Base-by-base conservation (phyloP, 202 grass and related monocot genomes). In the Panicum hallii region DNA sequence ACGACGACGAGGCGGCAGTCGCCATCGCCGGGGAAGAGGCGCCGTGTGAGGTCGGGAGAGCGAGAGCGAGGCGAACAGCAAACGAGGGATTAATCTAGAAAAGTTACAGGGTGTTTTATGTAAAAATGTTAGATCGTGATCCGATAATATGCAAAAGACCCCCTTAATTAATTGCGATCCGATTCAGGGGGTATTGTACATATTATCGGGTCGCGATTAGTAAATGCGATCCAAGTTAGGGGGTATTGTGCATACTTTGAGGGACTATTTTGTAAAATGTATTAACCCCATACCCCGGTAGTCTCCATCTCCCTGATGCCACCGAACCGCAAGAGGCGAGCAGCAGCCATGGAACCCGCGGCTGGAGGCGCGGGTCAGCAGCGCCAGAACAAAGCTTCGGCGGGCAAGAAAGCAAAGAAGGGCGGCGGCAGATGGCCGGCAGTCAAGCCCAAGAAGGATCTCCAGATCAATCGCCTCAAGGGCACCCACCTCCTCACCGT, bases 391-490 rank as follows among this genome's bases (percentile, higher is more conserved):
- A 94, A 86, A 68, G 82, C 88, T 62, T 61, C 88, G 30, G 76
- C 61, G 49, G 78, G 74, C 70, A 91, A 88, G 65, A 95, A 91
- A 82, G 83, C 81, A 36, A 95, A 89, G 83, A 90, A 89, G 44
- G 87, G 84, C 82, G 44, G 85, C 11, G 91, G 91, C 41, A 91
- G 85, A 83, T 98, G 95, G 95, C 93, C 93, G 23, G 50, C 60
- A 44, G 67, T 98, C 49, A 98, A 82, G 90, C 80, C 87, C 43
- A 98, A 98, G 87, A 93, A 81, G 78, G 86, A 93, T 81, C 85
- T 98, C 70, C 92, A 86, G 79, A 77, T 93, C 87, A 90, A 93
- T 87, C 89, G 86, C 52, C 87, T 98, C 83, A 95, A 93, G 88
- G 87, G 85, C 53, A 88, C 79, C 78, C 89, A 89, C 4, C 89